Base-by-base conservation (phyloP, 1,139 yeast species). In the Arxiozyma slooffiae region DNA sequence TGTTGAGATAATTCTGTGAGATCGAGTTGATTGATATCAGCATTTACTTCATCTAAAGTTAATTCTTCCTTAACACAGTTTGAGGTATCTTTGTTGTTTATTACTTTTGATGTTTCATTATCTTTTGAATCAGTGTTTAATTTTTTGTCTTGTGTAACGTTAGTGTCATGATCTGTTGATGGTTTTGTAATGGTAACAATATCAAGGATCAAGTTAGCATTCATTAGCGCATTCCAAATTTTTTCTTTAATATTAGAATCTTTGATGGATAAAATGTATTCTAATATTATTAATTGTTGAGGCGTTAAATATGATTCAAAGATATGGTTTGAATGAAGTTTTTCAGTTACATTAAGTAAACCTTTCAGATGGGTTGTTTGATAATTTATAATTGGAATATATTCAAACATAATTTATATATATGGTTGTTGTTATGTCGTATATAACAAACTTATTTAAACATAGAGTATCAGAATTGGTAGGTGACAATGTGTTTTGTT, bases 301-400 rank as follows among this genome's bases (percentile, higher is more conserved):
- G 80, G 78, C 43, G 81, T 80, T 51, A 84, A 68, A 59, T 80
- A 81, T 37, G 77, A 71, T 55, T 78, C 79, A 63, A 84, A 82
- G 52, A 75, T 74, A 26, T 77, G 74, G 41, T 71, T 66, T 18
- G 64, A 58, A 60, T 76, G 74, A 38, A 82, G 66, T 53, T 70
- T 71, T 52, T 73, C 74, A 1, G 87, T 75, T 53, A 81, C 67
- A 51, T 63, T 67, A 53, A 75, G 73, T 49, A 81, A 67, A 17
- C 57, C 49, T 37, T 50, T 47, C 20, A 57, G 53, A 47, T 56
- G 56, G 11, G 68, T 60, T 49, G 55, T 53, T 46, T 64, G 67
- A 39, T 63, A 64, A 48, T 62, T 60, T 2, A 52, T 47, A 23
- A 63, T 50, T 26, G 64, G 62, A 14, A 60, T 51, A 20, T 24